Evolutionary conservation across 345 rosid genomes (phyloP).

Genomic region (Euphorbia tirucalli): DNA sequence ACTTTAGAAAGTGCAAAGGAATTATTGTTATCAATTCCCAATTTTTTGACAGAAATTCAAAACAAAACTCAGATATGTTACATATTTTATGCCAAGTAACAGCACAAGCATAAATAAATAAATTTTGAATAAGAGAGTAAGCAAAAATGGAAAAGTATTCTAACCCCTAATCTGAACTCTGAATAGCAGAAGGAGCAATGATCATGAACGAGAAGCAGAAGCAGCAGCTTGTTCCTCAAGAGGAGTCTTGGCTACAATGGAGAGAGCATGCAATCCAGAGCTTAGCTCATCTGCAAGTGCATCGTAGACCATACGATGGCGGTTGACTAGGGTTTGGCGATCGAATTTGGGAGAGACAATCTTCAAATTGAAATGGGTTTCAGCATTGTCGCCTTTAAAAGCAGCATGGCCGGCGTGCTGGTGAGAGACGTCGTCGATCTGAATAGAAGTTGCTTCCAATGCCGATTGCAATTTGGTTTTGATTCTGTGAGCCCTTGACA

Average conservation of each 20-base stretch:
- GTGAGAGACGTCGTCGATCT: conserved; percentile 68
- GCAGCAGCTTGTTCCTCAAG: conserved; percentile 27
- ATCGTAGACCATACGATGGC: conserved; percentile 61
- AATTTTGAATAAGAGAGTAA: too few relatives aligned
- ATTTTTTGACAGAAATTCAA: background rate
- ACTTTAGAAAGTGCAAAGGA: too few relatives aligned
- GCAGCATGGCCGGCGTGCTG: conserved; percentile 75
- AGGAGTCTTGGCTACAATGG: conserved; percentile 60
- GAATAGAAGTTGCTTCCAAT: conserved; percentile 38
- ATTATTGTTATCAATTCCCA: too few relatives aligned
- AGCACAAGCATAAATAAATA: too few relatives aligned
- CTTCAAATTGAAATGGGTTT: conserved; percentile 57
- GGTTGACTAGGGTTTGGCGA: conserved; percentile 42
- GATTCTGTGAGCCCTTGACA: conserved; percentile 44
- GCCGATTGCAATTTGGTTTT: conserved; percentile 37
- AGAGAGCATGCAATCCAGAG: conserved; percentile 58
- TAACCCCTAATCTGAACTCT: background rate
- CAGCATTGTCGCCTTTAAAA: conserved; percentile 32
- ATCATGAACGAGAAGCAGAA: background rate
- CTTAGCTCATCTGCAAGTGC: conserved; percentile 46
- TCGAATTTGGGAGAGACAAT: conserved; percentile 51
- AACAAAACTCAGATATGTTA: background rate
- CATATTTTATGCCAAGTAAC: too few relatives aligned
- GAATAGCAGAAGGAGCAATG: background rate
- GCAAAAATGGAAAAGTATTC: too few relatives aligned